Base-by-base conservation (phyloP, 1,139 yeast species). In the Candida buenavistaensis region DNA sequence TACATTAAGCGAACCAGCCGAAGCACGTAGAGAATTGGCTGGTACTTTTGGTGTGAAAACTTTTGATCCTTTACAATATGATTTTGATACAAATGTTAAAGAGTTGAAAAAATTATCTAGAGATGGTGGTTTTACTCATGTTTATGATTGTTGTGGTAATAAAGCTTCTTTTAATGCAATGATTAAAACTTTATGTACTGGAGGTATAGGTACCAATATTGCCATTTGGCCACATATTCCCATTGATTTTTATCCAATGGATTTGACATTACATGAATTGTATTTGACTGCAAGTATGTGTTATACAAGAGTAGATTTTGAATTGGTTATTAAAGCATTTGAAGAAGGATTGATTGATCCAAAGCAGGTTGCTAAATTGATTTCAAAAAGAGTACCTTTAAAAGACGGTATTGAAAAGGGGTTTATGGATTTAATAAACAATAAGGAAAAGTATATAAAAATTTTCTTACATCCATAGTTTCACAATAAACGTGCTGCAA, bases 61-160 rank as follows among this genome's bases (percentile, higher is more conserved):
- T 1, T 74, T 65, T 46, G 58, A 32, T 62, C 64, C 12, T 62
- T 62, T 23, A 7, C 22, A 30, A 7, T 16, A 16, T 4, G 27
- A 23, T 12, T 3, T 13, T 5, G 64, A 58, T 3, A 49, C 57
- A 17, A 57, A 62, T 23, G 52, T 62, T 2, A 51, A 41, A 1
- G 57, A 52, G 11, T 54, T 77, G 39, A 61, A 42, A 37, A 53
- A 55, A 13, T 39, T 73, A 41, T 66, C 75, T 3, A 67, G 69
- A 3, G 72, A 73, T 12, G 68, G 64, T 44, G 87, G 86, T 2
- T 80, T 74, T 46, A 71, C 76, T 36, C 72, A 70, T 30, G 60
- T 79, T 0, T 80, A 69, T 52, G 87, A 80, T 54, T 78, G 83
- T 52, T 75, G 82, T 0, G 87, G 87, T 22, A 56, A 75, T 16